These are phyloP conservation scores for Elsinoe necatrix DNA, from an alignment of 2,329 filamentous ascomycete genomes.

Conservation along the genomic window DNA sequence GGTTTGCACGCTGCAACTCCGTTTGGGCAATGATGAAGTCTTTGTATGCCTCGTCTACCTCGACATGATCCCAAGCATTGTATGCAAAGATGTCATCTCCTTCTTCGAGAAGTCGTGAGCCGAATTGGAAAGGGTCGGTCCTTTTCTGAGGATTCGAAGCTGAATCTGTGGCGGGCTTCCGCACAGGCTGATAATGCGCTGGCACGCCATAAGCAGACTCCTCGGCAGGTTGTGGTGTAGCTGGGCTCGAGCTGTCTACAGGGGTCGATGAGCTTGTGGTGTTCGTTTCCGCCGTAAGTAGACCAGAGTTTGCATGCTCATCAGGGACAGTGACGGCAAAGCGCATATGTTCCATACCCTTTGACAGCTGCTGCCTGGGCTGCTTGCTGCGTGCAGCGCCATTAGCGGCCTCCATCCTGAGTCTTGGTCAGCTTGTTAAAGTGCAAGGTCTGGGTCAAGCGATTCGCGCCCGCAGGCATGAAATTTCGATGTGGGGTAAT, in stretches of 20 bases:
- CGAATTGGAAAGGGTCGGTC: slow-evolving; percentile 90
- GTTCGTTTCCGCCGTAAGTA: slow-evolving; percentile 9
- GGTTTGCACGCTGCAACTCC: slow-evolving; percentile 71
- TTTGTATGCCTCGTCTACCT: slow-evolving; percentile 81
- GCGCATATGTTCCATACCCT: slow-evolving; percentile 47
- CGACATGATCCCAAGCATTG: slow-evolving; percentile 98
- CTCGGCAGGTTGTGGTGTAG: slow-evolving; percentile 19
- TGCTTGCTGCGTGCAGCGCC: slow-evolving; percentile 22
- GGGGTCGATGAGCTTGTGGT: slow-evolving; percentile 18
- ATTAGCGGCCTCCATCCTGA: not conserved
- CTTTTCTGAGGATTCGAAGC: slow-evolving; percentile 72
- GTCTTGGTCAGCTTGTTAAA: not conserved
- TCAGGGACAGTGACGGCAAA: slow-evolving; percentile 38
- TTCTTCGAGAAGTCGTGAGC: slow-evolving; percentile 73
- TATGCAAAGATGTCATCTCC: slow-evolving; percentile 90
- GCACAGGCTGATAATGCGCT: slow-evolving; percentile 37
- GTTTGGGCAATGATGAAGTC: slow-evolving; percentile 80
- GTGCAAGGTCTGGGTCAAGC: no score
- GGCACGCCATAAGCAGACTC: slow-evolving; percentile 45
- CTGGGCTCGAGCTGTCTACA: not conserved
- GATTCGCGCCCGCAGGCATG: not conserved
- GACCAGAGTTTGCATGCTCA: slow-evolving; percentile 24
- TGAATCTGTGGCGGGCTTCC: slow-evolving; percentile 50
- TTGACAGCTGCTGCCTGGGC: slow-evolving; percentile 39
- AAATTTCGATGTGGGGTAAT: not conserved